Conservation (phyloP, 306 rosid species). For the Pyrus betulifolia region DNA sequence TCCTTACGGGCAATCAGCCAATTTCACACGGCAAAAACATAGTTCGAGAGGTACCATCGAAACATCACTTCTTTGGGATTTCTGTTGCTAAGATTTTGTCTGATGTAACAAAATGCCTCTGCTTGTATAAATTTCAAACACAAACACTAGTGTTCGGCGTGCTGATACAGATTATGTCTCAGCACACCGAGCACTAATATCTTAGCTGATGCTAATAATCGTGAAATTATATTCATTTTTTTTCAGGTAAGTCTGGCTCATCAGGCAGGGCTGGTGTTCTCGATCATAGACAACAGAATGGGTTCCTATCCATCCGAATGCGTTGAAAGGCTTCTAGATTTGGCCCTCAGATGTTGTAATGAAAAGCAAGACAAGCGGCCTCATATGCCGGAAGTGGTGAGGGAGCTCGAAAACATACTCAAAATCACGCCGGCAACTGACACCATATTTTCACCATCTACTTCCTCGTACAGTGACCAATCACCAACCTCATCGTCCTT, state of each 20-base stretch:
- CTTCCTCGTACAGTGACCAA: conserved; percentile 25
- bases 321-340: conserved; percentile 38
- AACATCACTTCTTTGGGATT: neutral
- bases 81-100: neutral
- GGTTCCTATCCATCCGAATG: conserved; percentile 46
- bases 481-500: conserved; percentile 18
- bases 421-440: conserved; percentile 44
- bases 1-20: conserved; percentile 57
- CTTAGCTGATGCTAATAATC: neutral
- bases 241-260: conserved; percentile 49
- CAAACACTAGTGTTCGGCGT: neutral
- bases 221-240: neutral
- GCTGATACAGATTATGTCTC: neutral
- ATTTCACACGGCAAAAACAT: conserved; percentile 74
- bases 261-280: conserved; percentile 36
- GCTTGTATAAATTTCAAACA: too few species aligned
- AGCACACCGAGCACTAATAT: neutral
- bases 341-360: conserved; percentile 66
- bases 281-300: conserved; percentile 53
- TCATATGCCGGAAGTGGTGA: conserved; percentile 60
- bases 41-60: conserved; percentile 56
- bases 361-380: conserved; percentile 53
- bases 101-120: neutral
- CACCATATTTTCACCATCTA: conserved; percentile 29
- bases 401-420: conserved; percentile 56